Conservation (phyloP, 306 rosid species). For the Cucumis sativus region Cucumber_9930_V3 NC_026656.2:2200001-2200500, state of each 20-base stretch:
- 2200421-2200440: too few relatives aligned
- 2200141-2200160: neutral
- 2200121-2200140: neutral
- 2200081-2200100: neutral
- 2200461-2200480: too few relatives aligned
- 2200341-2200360: too few relatives aligned
- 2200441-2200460: too few relatives aligned
- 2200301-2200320: too few relatives aligned
- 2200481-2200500: too few relatives aligned
- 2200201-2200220: neutral
- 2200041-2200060: neutral
- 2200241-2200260: neutral
- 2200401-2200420: too few relatives aligned
- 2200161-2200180: neutral
- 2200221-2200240: neutral
- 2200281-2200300: neutral
- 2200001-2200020: conserved; percentile 56
- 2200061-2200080: neutral
- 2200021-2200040: conserved; percentile 24
- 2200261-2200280: neutral
- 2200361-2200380: too few relatives aligned
- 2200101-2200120: neutral
- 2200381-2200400: too few relatives aligned
- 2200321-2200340: too few relatives aligned
- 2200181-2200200: neutral